Evolutionary conservation across 805 yeast species (phyloP).

Genomic region (Blastobotrys chiropterorum): DNA sequence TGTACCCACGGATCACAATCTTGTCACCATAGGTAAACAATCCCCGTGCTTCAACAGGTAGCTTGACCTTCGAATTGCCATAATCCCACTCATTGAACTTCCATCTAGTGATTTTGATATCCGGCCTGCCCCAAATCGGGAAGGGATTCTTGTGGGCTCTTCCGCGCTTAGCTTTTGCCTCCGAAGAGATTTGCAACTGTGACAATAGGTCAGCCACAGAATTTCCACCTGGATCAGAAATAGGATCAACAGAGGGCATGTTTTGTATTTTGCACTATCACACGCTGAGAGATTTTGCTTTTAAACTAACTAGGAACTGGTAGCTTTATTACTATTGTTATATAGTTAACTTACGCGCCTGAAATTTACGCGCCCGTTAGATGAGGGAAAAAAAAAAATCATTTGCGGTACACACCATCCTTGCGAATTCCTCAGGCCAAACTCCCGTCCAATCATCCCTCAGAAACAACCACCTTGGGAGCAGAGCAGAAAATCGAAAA

Average conservation of each 20-base stretch:
- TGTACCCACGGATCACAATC: conserved; percentile 82
- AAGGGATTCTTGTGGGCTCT: conserved; percentile 14
- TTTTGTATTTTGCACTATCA: too few relatives aligned
- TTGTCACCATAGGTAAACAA: conserved; percentile 43
- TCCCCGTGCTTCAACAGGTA: conserved; percentile 82
- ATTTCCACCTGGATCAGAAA: conserved; percentile 4
- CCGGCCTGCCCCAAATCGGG: conserved; percentile 26
- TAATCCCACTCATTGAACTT: conserved; percentile 90
- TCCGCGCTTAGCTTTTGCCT: conserved; percentile 16
- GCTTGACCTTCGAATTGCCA: conserved; percentile 42
- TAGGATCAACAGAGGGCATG: background rate
- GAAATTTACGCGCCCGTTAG: background rate
- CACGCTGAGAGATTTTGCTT: too few relatives aligned
- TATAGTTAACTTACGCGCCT: too few relatives aligned
- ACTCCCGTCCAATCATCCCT: background rate
- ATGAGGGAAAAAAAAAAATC: too few relatives aligned
- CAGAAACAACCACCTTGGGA: background rate
- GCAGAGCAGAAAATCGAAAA: background rate
- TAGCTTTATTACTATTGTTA: too few relatives aligned
- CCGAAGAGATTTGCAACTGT: background rate
- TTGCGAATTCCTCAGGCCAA: background rate
- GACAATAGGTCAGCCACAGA: background rate
- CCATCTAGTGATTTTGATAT: conserved; percentile 45
- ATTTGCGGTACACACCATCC: background rate
- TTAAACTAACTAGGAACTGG: too few relatives aligned